Conservation (phyloP, 768 basidiomycete species). For the Psilocybe subaeruginosa region DNA sequence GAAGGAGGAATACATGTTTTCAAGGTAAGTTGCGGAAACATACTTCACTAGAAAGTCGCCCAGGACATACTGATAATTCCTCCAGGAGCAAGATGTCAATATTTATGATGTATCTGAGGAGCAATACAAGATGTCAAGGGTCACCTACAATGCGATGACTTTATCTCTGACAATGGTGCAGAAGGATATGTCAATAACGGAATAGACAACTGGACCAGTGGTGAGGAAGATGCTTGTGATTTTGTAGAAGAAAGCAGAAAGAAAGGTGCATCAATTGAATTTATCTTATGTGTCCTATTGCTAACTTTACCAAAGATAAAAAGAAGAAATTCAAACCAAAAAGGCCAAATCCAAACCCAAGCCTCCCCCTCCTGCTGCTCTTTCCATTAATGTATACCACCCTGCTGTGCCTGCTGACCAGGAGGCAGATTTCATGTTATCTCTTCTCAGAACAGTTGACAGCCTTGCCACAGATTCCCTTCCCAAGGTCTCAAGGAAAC, state of each 20-base stretch:
- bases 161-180: constrained; percentile 69
- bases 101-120: constrained; percentile 93
- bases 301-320: constrained; percentile 30
- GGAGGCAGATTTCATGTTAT: constrained; percentile 89
- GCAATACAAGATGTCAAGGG: constrained; percentile 82
- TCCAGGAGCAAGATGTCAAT: constrained; percentile 60
- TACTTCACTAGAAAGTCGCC: no score
- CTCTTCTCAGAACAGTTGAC: constrained; percentile 76
- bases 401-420: constrained; percentile 74
- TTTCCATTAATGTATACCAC: constrained; percentile 80
- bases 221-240: constrained; percentile 49
- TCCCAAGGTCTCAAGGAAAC: constrained; percentile 51
- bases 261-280: constrained; percentile 35
- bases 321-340: constrained; percentile 48
- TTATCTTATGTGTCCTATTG: not conserved
- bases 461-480: constrained; percentile 29
- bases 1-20: constrained; percentile 60
- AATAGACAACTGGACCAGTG: constrained; percentile 88
- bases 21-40: constrained; percentile 46
- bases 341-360: constrained; percentile 51
- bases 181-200: constrained; percentile 86
- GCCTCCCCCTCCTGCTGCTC: constrained; percentile 54
- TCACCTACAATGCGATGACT: constrained; percentile 86
- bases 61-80: not conserved
- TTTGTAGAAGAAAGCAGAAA: constrained; percentile 53